Evolutionary conservation across 306 rosid genomes (phyloP), one percentile per base, ranked within the genome.

Genomic region (Quercus berberidifolia): DNA sequence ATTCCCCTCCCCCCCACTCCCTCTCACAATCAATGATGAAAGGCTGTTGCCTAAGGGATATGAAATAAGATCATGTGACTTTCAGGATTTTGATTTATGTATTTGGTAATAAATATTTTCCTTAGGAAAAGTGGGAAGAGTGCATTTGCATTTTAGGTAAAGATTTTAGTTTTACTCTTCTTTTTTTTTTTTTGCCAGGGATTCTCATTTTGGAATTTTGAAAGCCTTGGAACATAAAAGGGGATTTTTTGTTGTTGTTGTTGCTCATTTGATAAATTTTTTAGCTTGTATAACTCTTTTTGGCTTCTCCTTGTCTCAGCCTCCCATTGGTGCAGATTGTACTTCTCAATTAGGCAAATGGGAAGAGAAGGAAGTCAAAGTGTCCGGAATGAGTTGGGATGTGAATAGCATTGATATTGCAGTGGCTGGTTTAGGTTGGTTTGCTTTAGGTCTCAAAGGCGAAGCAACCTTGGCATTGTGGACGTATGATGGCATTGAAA

Each of bases 381-480:
- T 88, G 80, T 87, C 92, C 14, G 97, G 98, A 82, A 41, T 77
- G 25, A 92, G 97, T 77, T 94, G 97, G 98, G 92, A 85, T 41
- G 91, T 87, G 76, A 91, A 94, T 69, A 85, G 91, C 90, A 73
- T 80, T n/a, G 97, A 94, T 83, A 83, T 92, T 73, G 86, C 97
- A 59, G 87, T 78, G 62, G 93, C 97, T 6, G 98, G 97, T 55
- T 79, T 94, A 79, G 94, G 97, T 63, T 94, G 97, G 97, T 86
- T 90, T 52, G 87, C 97, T 26, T 19, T 94, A 41, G 88, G 97
- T 74, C 91, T 94, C 74, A 93, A 92, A 90, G 98, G 98, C 64
- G 89, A 91, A 85, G 93, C 97, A 83, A 91, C 92, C 56, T 51
- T 89, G 85, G 86, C 85, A 83, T 55, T 94, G 71, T 88, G 92